Percentiles rank a stretch among this genome's conserved stretches.
Conservation (phyloP, 805 yeast genomes). For the Cyberlindnera bimundalis region DNA sequence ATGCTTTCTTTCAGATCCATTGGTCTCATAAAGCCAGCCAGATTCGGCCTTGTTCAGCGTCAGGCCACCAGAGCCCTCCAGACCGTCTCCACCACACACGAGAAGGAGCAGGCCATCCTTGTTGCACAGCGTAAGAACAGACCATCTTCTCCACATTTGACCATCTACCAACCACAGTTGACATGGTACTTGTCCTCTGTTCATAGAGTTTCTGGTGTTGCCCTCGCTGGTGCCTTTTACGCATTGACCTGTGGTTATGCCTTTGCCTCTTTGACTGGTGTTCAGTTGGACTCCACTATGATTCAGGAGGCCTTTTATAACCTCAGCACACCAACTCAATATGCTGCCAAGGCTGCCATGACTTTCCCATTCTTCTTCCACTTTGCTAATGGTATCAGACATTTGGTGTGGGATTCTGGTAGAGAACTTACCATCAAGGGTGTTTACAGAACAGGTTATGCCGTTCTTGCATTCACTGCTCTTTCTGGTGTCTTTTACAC, state of each 20-base stretch:
- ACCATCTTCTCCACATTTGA: constrained; percentile 87
- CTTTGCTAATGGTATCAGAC: constrained; percentile 84
- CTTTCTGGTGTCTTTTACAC: constrained; percentile 50
- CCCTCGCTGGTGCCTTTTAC: constrained; percentile 75
- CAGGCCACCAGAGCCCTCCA: constrained; percentile 21
- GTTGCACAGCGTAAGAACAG: constrained; percentile 81
- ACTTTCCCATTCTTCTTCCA: constrained; percentile 89
- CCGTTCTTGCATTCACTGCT: constrained; percentile 63
- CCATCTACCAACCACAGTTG: constrained; percentile 87
- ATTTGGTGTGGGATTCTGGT: constrained; percentile 90
- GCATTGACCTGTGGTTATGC: constrained; percentile 75
- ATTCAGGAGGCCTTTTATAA: constrained; percentile 40
- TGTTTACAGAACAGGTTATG: constrained; percentile 89
- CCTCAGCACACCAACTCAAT: constrained; percentile 61
- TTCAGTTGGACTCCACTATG: constrained; percentile 34
- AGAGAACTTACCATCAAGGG: constrained; percentile 76
- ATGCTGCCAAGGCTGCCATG: constrained; percentile 62
- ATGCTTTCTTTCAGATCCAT: constrained; percentile 11
- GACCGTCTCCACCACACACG: constrained; percentile 52
- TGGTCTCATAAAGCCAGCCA: constrained; percentile 3
- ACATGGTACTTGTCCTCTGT: constrained; percentile 76
- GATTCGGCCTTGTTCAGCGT: constrained; percentile 16
- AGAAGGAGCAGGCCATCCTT: constrained; percentile 65
- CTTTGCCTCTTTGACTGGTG: constrained; percentile 60
- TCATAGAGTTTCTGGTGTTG: constrained; percentile 88